Percentiles rank a stretch among this genome's conserved stretches.
phyloP scores from a whole-genome alignment of 2,329 filamentous ascomycete species.

The Gremmenia infestans region DNA sequence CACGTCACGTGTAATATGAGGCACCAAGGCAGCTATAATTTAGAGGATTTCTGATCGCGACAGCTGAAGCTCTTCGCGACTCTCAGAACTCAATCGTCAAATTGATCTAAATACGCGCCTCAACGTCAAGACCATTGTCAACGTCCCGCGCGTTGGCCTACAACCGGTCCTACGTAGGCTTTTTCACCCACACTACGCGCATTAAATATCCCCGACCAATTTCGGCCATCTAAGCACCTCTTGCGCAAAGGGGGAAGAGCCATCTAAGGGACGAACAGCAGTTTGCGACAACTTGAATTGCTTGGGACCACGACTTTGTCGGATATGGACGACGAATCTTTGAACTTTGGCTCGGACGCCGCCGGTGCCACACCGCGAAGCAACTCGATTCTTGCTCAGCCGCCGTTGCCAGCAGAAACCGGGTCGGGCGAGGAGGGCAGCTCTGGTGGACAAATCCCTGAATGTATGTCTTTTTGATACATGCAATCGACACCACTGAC shows the following conservation, averaged over 20 bases:
- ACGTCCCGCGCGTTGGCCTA: slow-evolving; percentile 2
- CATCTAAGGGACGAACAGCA: slow-evolving; percentile 7
- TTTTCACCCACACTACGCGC: slow-evolving; percentile 2
- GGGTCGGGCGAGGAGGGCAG: slow-evolving; percentile 18
- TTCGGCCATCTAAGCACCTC: slow-evolving; percentile 9
- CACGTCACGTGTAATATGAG: background rate
- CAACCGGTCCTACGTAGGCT: background rate
- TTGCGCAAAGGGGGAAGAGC: slow-evolving; percentile 11
- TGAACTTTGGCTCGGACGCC: slow-evolving; percentile 53
- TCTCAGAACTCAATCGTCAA: slow-evolving; percentile 14
- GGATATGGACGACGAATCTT: slow-evolving; percentile 54
- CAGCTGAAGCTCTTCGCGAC: slow-evolving; percentile 12
- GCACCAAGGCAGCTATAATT: background rate
- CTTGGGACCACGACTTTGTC: slow-evolving; percentile 8
- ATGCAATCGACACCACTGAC: slow-evolving; percentile 5
- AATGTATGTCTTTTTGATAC: slow-evolving; percentile 40
- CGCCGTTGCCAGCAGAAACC: slow-evolving; percentile 44
- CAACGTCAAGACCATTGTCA: slow-evolving; percentile 15
- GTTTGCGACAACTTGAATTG: slow-evolving; percentile 30
- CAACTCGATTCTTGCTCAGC: slow-evolving; percentile 53
- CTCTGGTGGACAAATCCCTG: slow-evolving; percentile 29
- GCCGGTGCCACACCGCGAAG: slow-evolving; percentile 52
- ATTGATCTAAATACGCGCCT: slow-evolving; percentile 15
- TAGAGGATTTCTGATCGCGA: slow-evolving; percentile 3
- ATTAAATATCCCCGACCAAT: slow-evolving; percentile 11